Evolutionary conservation across 148 eudicot genomes (phyloP), one percentile per base, ranked within the genome.

Genomic region (Rhododendron molle): DNA sequence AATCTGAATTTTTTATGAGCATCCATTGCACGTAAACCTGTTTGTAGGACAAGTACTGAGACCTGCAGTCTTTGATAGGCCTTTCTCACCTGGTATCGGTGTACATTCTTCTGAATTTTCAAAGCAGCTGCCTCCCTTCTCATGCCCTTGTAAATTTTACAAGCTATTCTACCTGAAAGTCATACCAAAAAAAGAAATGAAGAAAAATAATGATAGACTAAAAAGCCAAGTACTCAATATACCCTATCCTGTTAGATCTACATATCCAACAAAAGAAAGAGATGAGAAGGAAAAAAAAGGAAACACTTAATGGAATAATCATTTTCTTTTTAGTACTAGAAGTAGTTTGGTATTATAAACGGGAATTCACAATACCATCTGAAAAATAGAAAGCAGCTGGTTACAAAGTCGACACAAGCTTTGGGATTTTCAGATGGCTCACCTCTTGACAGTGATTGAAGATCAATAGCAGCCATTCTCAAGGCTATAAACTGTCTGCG

Each of bases 101-200:
- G 98, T 72, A 85, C 85, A 56, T 90, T 82, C 84, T 90, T 92
- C 93, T 95, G 95, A 80, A 97, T 91, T 76, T 88, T 93, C 71
- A 94, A 14, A 9, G 96, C 93, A 82, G 99, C 98, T 85, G 98
- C 93, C 89, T 95, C 92, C 89, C 87, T 89, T 91, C 94, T 94
- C 89, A 87, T 88, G 1, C 78, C 83, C 87, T 88, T 92, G 81
- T 79, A 97, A 86, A 81, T 78, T 87, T 93, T 92, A 88, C 89
- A 84, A 36, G 98, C 95, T 86, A 93, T 86, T 85, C 88, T 91
- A 86, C 95, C 99, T 97, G 78, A 81, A 81, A 90, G 87, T 15
- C 82, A 83, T 32, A 84, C 60, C 69, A 86, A 52, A 72, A 40
- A 71, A 79, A 49, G 13, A 72, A 79, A 72, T 86, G 83, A 83